Base-by-base conservation (phyloP, 2,329 filamentous ascomycete species). In the Magnaporthiopsis incrustans region DNA sequence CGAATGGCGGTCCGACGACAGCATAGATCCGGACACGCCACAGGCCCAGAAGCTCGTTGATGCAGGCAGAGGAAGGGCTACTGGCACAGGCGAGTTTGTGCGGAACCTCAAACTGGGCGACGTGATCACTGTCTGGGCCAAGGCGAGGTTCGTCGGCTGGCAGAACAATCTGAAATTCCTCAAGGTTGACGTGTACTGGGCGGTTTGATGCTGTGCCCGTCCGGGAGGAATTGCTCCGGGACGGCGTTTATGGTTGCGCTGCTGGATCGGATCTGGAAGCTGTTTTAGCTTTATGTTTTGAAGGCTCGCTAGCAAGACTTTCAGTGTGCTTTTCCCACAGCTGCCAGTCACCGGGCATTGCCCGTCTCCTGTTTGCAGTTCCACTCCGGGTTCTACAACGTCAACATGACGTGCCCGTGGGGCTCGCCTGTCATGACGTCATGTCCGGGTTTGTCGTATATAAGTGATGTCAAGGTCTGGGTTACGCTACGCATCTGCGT, bases 121-220 rank as follows among this genome's bases (percentile, higher is more conserved):
- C 67, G 79, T 85, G 25, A 73, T 88, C 14, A 87, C 85, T 0
- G 69, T 88, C 1, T 88, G 85, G 85, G 85, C 76, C 0, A 85
- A 82, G 72, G 79, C 83, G 2, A 78, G 85, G 65, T 88, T 84
- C 64, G 72, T 70, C 0, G 79, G 74, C 0, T 89, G 86, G 86
- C 59, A 63, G 1, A 88, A 88, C 66, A 63, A 73, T 15, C 71
- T 87, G 12, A 71, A 81, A 60, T 76, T 73, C 15, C 80, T 82
- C 2, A 77, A 78, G 70, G 73, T 88, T 35, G 82, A 84, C 65
- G 77, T 88, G 32, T 87, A 84, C 69, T 88, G 84, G 83, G 82
- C 83, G 0, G 70, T 72, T 66, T 85, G 71, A 60, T 38, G 11
- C 5, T 30, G 27, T 30, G 27, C 27, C 5, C 27, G 27, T 30